These are phyloP conservation scores for Endoconidiophora laricicola DNA, from an alignment of 2,329 filamentous ascomycete species.

Conservation along the genomic window DNA sequence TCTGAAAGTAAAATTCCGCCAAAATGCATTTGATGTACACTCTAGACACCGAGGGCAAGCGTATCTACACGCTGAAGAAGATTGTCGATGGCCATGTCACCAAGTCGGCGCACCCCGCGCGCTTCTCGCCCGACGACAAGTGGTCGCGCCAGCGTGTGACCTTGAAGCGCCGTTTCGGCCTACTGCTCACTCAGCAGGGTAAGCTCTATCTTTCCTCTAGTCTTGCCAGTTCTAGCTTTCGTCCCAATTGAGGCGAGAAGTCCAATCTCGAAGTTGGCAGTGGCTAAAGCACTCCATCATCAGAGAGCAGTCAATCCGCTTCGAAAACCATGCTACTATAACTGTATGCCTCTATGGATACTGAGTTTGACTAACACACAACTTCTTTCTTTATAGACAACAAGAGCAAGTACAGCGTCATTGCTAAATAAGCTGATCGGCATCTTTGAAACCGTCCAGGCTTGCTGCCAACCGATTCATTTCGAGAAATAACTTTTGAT, in stretches of 20 bases:
- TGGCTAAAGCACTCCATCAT: too few species aligned
- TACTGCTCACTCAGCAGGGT: slow-evolving; percentile 69
- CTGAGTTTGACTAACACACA: background rate
- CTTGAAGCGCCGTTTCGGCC: slow-evolving; percentile 80
- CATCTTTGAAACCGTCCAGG: too few species aligned
- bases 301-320: too few species aligned
- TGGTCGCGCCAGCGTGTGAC: slow-evolving; percentile 93
- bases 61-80: slow-evolving; percentile 92
- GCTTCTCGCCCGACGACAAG: slow-evolving; percentile 97
- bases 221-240: too few species aligned
- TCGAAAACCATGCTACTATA: too few species aligned
- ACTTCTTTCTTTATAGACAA: background rate
- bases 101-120: slow-evolving; percentile 87
- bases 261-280: too few species aligned
- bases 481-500: background rate
- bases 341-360: too few species aligned
- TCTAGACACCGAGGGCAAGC: slow-evolving; percentile 64
- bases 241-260: too few species aligned
- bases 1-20: slow-evolving; percentile 8
- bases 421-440: slow-evolving; percentile 9
- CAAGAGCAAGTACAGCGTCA: slow-evolving; percentile 11
- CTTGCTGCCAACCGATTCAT: background rate
- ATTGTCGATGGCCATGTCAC: slow-evolving; percentile 68
- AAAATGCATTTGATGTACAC: slow-evolving; percentile 63
- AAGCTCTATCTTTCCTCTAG: slow-evolving; percentile 17